phyloP scores from a whole-genome alignment of 106 monocot genomes.

The Allium cepa region DNA sequence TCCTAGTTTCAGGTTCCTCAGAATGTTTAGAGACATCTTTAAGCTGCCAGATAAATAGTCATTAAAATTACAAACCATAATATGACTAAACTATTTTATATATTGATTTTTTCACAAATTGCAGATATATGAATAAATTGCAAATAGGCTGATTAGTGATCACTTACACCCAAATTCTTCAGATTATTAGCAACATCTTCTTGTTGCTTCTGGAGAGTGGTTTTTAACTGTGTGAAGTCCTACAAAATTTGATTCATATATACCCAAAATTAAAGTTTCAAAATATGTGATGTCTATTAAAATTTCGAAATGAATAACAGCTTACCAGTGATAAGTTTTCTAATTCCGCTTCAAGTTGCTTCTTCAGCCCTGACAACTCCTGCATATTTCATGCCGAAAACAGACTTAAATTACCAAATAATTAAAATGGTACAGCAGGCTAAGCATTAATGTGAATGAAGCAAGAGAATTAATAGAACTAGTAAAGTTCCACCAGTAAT shows the following conservation, averaged over 20 bases:
- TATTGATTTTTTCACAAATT: neutral
- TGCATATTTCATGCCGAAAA: conserved; percentile 6
- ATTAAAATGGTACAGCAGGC: neutral
- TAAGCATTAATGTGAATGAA: too few relatives aligned
- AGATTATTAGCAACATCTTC: conserved; percentile 50
- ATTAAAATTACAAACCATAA: too few relatives aligned
- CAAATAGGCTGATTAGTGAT: neutral
- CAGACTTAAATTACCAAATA: neutral
- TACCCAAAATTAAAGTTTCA: neutral
- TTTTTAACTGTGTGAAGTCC: conserved; percentile 56
- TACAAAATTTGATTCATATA: neutral
- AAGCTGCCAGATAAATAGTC: conserved; percentile 3
- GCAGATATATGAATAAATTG: neutral
- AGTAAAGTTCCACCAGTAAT: neutral
- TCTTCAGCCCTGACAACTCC: conserved; percentile 31
- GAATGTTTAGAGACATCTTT: conserved; percentile 7
- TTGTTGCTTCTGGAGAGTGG: conserved; percentile 61
- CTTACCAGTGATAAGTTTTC: conserved; percentile 22
- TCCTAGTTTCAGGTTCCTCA: conserved; percentile 3
- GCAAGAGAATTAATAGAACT: neutral
- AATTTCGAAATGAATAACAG: neutral
- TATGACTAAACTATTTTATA: neutral
- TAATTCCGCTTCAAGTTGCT: conserved; percentile 19
- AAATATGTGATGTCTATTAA: neutral
- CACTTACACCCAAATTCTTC: conserved; percentile 47